Evolutionary conservation across 179 eudicot species (phyloP).

Genomic region (Sideroxylon spinosum): DNA sequence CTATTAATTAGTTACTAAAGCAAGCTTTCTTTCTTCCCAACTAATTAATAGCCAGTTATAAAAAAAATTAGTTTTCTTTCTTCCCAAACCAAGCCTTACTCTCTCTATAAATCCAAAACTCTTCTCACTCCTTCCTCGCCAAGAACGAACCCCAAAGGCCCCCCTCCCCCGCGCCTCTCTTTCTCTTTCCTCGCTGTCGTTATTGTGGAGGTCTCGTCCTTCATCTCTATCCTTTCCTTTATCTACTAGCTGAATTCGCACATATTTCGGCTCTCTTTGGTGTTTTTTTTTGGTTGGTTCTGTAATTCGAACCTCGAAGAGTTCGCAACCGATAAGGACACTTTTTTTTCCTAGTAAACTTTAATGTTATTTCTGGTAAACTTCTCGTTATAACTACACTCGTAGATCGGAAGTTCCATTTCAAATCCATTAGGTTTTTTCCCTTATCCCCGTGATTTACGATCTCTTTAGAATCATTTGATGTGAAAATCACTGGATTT

Average conservation of each 20-base stretch:
- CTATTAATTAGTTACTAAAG: no score
- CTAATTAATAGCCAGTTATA: no score
- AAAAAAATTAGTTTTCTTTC: no score
- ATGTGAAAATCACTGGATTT: no score
- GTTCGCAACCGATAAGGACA: neutral
- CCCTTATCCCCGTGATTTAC: no score
- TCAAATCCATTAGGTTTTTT: neutral
- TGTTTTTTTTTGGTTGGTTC: neutral
- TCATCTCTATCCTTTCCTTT: neutral
- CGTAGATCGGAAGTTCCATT: neutral
- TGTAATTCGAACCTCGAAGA: neutral
- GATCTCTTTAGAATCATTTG: no score
- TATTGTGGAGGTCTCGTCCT: no score
- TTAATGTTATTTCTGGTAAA: neutral
- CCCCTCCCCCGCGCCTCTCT: neutral
- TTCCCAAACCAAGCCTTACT: no score
- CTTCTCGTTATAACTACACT: neutral
- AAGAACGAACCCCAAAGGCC: neutral
- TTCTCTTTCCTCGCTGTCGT: neutral
- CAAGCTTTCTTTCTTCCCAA: no score
- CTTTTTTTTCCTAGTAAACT: neutral
- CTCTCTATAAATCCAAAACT: constrained; percentile 20
- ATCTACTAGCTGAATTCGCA: neutral
- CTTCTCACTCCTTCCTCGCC: constrained; percentile 11
- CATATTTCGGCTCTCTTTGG: neutral